These are phyloP conservation scores for Gymnopus androsaceus DNA, from an alignment of 1,284 basidiomycete species.

Conservation along the genomic window DNA sequence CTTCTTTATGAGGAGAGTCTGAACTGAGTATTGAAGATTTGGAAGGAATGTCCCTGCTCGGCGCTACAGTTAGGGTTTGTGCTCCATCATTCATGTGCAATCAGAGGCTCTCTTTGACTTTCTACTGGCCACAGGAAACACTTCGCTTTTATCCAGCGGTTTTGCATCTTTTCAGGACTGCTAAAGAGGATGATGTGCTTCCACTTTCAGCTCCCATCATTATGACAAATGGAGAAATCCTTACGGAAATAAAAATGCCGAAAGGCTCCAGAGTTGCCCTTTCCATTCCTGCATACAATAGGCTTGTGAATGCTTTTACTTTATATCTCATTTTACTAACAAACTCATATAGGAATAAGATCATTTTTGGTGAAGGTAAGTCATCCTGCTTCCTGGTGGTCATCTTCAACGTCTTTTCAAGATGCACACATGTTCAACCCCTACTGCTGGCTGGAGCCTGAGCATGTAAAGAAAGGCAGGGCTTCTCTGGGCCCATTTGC, in stretches of 20 bases:
- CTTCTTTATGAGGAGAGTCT: slow-evolving; percentile 8
- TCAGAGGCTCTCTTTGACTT: slow-evolving; percentile 22
- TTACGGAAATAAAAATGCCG: slow-evolving; percentile 36
- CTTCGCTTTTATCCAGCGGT: slow-evolving; percentile 41
- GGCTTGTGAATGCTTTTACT: slow-evolving; percentile 26
- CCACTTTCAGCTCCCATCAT: slow-evolving; percentile 40
- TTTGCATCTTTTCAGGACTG: slow-evolving; percentile 29
- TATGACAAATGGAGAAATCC: slow-evolving; percentile 30
- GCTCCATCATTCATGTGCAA: slow-evolving; percentile 35
- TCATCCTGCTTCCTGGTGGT: background rate
- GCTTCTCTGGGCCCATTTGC: slow-evolving; percentile 48
- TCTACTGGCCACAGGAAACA: slow-evolving; percentile 33
- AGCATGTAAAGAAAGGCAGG: slow-evolving; percentile 38
- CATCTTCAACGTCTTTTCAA: background rate
- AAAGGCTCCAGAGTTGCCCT: slow-evolving; percentile 37
- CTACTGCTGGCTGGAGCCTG: slow-evolving; percentile 45
- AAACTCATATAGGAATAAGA: slow-evolving; percentile 25
- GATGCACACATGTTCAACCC: slow-evolving; percentile 42
- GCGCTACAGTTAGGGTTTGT: slow-evolving; percentile 33
- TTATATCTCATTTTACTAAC: background rate
- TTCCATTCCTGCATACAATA: slow-evolving; percentile 33
- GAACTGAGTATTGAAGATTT: slow-evolving; percentile 22
- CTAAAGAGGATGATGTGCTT: slow-evolving; percentile 41
- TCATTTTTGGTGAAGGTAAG: slow-evolving; percentile 33
- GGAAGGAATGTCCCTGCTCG: slow-evolving; percentile 22